Percentiles rank a stretch among this genome's conserved stretches.
phyloP scores from a whole-genome alignment of 2,329 filamentous ascomycete species.

The Claviceps maximensis region DNA sequence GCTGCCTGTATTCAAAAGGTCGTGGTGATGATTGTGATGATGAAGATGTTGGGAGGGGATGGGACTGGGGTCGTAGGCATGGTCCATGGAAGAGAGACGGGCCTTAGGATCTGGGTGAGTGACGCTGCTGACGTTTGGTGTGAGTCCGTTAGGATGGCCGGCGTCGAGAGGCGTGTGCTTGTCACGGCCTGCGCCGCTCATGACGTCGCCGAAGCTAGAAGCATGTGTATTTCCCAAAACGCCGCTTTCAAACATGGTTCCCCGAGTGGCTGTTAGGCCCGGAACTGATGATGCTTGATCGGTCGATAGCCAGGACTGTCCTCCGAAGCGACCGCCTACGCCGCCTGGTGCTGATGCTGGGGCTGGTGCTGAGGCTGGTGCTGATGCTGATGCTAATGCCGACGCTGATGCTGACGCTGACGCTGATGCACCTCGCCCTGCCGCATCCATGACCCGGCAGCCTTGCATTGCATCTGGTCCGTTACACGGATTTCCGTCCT shows the following conservation, averaged over 20 bases:
- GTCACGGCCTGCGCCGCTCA: conserved; percentile 20
- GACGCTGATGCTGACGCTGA: neutral
- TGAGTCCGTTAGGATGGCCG: conserved; percentile 34
- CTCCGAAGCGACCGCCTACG: conserved; percentile 4
- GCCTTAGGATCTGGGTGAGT: too few species aligned
- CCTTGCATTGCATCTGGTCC: conserved; percentile 28
- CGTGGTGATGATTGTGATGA: too few species aligned
- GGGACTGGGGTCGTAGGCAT: conserved; percentile 39
- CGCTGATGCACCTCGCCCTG: neutral
- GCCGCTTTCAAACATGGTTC: too few species aligned
- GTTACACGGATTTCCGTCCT: conserved; percentile 26
- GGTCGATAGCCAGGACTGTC: conserved; percentile 25
- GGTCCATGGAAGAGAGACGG: conserved; percentile 15
- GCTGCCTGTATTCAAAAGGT: conserved; percentile 23
- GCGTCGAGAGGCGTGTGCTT: conserved; percentile 36
- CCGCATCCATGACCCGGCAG: conserved; percentile 11
- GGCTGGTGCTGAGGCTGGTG: neutral
- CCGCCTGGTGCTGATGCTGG: neutral
- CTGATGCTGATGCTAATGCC: neutral
- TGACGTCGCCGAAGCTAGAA: too few species aligned
- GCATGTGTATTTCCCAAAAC: too few species aligned
- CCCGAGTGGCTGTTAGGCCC: too few species aligned
- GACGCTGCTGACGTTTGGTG: neutral
- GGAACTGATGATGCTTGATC: conserved; percentile 11
- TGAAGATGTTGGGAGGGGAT: conserved; percentile 31